Evolutionary conservation across 495 filamentous ascomycete genomes (phyloP), one percentile per base, ranked within the genome.

Genomic region (Mycothermus thermophilus): DNA sequence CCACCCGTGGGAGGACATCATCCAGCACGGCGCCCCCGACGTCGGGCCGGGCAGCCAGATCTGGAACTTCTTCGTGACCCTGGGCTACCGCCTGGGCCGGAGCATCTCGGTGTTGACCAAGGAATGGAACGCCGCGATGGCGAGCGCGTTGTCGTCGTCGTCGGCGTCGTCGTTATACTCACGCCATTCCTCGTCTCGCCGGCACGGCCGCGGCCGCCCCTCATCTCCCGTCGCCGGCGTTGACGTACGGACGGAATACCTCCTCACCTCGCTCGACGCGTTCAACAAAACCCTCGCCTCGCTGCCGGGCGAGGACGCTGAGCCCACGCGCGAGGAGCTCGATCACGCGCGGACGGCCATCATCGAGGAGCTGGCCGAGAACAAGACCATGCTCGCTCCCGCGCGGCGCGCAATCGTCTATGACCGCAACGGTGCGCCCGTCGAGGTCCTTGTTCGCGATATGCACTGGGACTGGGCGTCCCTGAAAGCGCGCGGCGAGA

Each of bases 391-490:
- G 48, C 36, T 57, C 8, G 40, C 32, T 0, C 46, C 48, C 0
- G 46, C 35, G 6, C 35, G 54, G 1, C 21, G 27, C 13, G 19
- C 31, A 1, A 9, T 13, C 10, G 42, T 33, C 24, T 11, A 30
- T 13, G 34, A 26, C 21, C 5, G 9, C 24, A 9, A 20, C 27
- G 43, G 23, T 7, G 13, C 12, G 20, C 17, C 5, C 1, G 21
- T 30, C 5, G 30, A 32, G 14, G 16, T 9, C 23, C 23, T 37
- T 9, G 32, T 43, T 16, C 40, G 40, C 18, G 50, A 45, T 21
- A 11, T 42, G 9, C 34, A 40, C 29, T 48, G 53, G 53, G 43
- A 54, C 24, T 53, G 42, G 38, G 48, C 45, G 1, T 25, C 35
- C 9, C 13, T 32, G 8, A 0, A 6, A 1, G 35, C 27, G 9